Conservation (phyloP, 768 basidiomycete genomes). For the Xanthoconium purpureum region DNA sequence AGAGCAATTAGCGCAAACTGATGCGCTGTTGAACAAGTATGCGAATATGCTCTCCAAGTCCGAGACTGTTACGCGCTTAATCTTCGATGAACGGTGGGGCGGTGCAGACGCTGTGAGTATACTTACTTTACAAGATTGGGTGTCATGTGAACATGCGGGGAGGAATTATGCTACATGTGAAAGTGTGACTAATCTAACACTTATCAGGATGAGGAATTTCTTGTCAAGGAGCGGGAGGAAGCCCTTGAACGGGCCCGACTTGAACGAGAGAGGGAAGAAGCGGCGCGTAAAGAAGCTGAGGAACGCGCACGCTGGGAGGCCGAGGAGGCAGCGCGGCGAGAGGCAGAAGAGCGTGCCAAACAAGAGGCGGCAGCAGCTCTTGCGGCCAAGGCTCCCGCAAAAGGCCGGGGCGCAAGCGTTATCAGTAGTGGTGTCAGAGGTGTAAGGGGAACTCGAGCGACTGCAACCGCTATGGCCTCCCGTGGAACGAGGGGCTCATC, state of each 20-base stretch:
- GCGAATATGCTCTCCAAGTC: conserved; percentile 65
- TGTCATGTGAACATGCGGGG: neutral
- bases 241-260: conserved; percentile 25
- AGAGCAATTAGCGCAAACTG: conserved; percentile 64
- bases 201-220: conserved; percentile 54
- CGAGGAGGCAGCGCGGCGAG: conserved; percentile 36
- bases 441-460: conserved; percentile 69
- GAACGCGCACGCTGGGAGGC: conserved; percentile 32
- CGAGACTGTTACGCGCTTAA: conserved; percentile 61
- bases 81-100: conserved; percentile 75
- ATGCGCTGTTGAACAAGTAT: conserved; percentile 74
- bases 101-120: conserved; percentile 67
- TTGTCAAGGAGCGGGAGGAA: conserved; percentile 45
- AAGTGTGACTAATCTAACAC: neutral
- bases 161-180: neutral
- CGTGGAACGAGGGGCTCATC: conserved; percentile 45
- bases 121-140: neutral
- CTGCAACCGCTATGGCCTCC: conserved; percentile 40
- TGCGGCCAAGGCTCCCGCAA: conserved; percentile 20
- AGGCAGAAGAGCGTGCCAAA: conserved; percentile 48
- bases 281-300: conserved; percentile 41
- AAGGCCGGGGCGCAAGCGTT: conserved; percentile 44
- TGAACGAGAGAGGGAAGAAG: conserved; percentile 37
- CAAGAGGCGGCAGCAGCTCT: conserved; percentile 45
- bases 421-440: conserved; percentile 62